Evolutionary conservation across 179 eudicot genomes (phyloP).

Genomic region (Beta lomatogona): DNA sequence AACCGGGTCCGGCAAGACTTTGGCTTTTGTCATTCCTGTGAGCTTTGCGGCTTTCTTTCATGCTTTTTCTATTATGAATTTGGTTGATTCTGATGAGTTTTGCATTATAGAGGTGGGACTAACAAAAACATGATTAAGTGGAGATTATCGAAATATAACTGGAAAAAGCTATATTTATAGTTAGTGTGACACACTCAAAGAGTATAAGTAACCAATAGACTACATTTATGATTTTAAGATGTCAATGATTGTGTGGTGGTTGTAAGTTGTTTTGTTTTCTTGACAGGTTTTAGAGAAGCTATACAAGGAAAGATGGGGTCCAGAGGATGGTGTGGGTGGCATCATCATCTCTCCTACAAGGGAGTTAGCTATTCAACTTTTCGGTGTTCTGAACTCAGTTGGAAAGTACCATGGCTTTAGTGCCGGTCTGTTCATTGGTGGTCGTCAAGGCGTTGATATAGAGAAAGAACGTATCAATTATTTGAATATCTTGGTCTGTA

Average conservation of each 20-base stretch:
- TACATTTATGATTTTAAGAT: neutral
- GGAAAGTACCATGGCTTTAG: conserved; percentile 82
- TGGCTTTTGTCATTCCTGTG: conserved; percentile 89
- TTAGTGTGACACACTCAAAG: neutral
- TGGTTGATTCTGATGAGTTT: conserved; percentile 5
- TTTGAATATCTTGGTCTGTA: conserved; percentile 79
- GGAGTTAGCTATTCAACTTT: conserved; percentile 79
- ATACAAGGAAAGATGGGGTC: conserved; percentile 76
- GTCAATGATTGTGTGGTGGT: neutral
- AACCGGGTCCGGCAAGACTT: conserved; percentile 91
- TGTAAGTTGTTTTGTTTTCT: neutral
- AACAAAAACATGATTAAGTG: no score
- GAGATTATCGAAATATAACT: no score
- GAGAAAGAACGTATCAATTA: conserved; percentile 86
- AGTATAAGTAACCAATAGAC: neutral
- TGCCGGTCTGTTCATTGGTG: conserved; percentile 94
- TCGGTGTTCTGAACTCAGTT: conserved; percentile 72
- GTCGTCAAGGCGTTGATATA: conserved; percentile 69
- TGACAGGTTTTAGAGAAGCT: conserved; percentile 79
- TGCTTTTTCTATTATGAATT: neutral
- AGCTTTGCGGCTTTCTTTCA: conserved; percentile 24
- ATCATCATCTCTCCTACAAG: conserved; percentile 90
- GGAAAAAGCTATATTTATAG: neutral
- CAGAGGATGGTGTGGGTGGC: conserved; percentile 90
- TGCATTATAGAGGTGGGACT: neutral